Evolutionary conservation across 306 rosid genomes (phyloP).

Genomic region (Glycine tomentella): DNA sequence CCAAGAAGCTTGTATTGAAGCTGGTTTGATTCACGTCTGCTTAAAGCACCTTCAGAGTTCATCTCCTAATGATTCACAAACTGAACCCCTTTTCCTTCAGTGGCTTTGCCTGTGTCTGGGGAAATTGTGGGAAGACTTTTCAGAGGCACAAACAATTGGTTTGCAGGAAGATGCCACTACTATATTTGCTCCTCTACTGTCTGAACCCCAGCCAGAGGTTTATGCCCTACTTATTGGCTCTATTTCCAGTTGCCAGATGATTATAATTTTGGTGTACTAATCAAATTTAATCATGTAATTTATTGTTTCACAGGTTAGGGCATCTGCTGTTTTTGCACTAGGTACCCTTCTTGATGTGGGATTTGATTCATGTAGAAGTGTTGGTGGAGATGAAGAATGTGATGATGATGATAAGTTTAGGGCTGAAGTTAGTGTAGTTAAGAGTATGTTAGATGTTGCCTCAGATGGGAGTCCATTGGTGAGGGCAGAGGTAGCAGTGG

Average conservation of each 20-base stretch:
- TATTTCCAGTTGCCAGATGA: constrained; percentile 31
- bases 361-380: constrained; percentile 68
- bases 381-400: constrained; percentile 83
- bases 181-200: constrained; percentile 70
- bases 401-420: constrained; percentile 90
- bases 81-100: constrained; percentile 96
- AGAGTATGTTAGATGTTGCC: constrained; percentile 78
- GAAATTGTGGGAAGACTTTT: constrained; percentile 91
- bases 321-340: constrained; percentile 92
- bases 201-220: constrained; percentile 97
- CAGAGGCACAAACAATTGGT: constrained; percentile 86
- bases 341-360: constrained; percentile 95
- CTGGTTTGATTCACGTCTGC: constrained; percentile 81
- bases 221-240: constrained; percentile 34
- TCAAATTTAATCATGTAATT: constrained; percentile 29
- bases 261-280: constrained; percentile 4
- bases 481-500: constrained; percentile 97
- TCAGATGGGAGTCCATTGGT: constrained; percentile 99
- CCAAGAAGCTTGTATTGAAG: constrained; percentile 95
- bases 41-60: constrained; percentile 91
- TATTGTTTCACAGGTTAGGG: constrained; percentile 85
- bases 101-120: constrained; percentile 99
- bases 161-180: constrained; percentile 84
- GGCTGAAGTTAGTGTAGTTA: constrained; percentile 84
- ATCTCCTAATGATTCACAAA: constrained; percentile 78